phyloP scores from a whole-genome alignment of 78 protist genomes.

The Polysphondylium violaceum region DNA sequence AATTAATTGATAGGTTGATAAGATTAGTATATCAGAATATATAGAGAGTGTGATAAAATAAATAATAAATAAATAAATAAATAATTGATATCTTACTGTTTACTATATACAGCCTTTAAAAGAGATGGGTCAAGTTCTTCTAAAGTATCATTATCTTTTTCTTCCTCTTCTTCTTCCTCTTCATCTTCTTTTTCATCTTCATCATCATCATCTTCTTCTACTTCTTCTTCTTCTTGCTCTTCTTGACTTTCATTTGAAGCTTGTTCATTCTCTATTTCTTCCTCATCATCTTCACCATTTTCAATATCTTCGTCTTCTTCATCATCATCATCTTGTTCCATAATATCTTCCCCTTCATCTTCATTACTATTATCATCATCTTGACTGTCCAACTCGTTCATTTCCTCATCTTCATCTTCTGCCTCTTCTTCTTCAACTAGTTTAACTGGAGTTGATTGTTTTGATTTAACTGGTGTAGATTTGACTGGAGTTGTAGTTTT shows the following conservation, averaged over 20 bases:
- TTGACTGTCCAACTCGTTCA: neutral
- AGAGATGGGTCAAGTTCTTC: neutral
- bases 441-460: conserved; percentile 4
- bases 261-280: neutral
- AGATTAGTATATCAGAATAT: neutral
- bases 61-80: neutral
- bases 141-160: neutral
- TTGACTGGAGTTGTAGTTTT: neutral
- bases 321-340: neutral
- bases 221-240: neutral
- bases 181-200: neutral
- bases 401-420: neutral
- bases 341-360: neutral
- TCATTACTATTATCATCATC: neutral
- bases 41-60: neutral
- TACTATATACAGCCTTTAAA: conserved; percentile 21
- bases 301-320: neutral
- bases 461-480: neutral
- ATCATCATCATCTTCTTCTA: neutral
- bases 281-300: neutral
- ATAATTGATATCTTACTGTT: neutral
- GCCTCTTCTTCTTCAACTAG: neutral
- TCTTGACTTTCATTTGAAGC: neutral
- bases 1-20: neutral
- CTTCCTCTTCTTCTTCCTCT: neutral